Base-by-base conservation (phyloP, 1,139 yeast genomes). In the Protomyces lactucae-debilis region DNA sequence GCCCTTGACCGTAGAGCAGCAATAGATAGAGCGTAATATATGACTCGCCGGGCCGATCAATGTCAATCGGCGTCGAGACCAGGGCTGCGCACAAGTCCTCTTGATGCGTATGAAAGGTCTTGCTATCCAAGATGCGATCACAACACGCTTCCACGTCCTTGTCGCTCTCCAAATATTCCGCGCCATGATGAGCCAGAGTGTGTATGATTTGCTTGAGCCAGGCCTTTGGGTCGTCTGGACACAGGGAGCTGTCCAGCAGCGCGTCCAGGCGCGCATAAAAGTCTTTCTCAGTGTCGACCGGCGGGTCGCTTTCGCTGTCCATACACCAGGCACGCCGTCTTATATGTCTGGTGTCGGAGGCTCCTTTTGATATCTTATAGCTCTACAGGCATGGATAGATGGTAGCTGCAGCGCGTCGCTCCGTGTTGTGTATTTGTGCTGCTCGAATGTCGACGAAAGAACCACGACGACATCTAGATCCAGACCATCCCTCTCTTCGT, bases 1-100 rank as follows among this genome's bases (percentile, higher is more conserved):
- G 78, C 39, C 74, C 69, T 60, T 79, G 78, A 43, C 82, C 82
- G 66, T 82, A 83, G 60, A 80, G 74, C 43, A 82, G 72, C 35
- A 85, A 70, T 3, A 84, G 43, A 36, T 51, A 55, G 40, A 55
- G 59, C 16, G 51, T 57, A 18, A 64, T 54, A 23, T 61, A 66
- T 18, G 54, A 45, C 36, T 65, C 54, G n/a, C 65, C 52, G 18
- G 51, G n/a, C 40, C 21, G 45, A 21, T 63, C 65, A 21, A 53
- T 25, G 3, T 54, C 55, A 16, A 45, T 69, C 67, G 21, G 68
- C 59, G 70, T 55, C 3, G 73, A 68, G 35, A 76, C 73, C 43
- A 76, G 43, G 14, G 71, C 64, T 69, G 70, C 46, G 9, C 77
- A 71, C 5, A 71, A 73, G 53, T 70, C 73, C 14, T 73, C 75